phyloP scores from a whole-genome alignment of 345 rosid species.

The Dipteronia dyeriana region DNA sequence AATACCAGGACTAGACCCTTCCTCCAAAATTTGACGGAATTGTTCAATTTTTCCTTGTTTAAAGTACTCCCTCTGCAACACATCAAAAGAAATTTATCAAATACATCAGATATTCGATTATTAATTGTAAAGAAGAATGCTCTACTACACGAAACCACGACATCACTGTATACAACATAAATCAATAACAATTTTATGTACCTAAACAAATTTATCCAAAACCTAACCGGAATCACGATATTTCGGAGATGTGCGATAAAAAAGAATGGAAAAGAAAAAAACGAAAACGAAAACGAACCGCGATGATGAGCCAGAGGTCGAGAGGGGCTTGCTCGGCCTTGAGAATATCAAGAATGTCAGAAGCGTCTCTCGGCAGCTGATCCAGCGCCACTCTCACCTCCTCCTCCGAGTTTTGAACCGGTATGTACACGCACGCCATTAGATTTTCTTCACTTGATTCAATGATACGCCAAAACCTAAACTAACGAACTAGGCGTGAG shows the following conservation, averaged over 20 bases:
- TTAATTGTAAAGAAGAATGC: neutral
- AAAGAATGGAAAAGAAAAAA: neutral
- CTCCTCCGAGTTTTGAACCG: conserved; percentile 99
- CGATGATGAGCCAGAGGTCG: conserved; percentile 97
- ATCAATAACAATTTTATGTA: neutral
- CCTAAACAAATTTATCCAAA: conserved; percentile 5
- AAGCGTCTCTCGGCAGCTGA: conserved; percentile 96
- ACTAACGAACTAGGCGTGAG: neutral
- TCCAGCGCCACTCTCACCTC: conserved; percentile 94
- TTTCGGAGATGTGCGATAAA: neutral
- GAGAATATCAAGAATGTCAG: conserved; percentile 96
- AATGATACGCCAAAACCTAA: neutral
- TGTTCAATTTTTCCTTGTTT: conserved; percentile 93
- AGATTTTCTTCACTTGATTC: conserved; percentile 13
- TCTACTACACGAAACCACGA: neutral
- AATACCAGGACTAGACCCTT: conserved; percentile 94
- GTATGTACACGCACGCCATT: conserved; percentile 91
- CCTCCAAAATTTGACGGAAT: conserved; percentile 91
- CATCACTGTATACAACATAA: neutral
- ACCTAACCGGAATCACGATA: neutral
- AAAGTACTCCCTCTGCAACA: conserved; percentile 88
- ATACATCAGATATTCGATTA: neutral
- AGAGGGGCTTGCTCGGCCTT: conserved; percentile 99
- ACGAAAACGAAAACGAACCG: conserved; percentile 54
- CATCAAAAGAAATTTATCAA: neutral